Conservation (phyloP, 148 eudicot species). For the Arctostaphylos glauca region DNA sequence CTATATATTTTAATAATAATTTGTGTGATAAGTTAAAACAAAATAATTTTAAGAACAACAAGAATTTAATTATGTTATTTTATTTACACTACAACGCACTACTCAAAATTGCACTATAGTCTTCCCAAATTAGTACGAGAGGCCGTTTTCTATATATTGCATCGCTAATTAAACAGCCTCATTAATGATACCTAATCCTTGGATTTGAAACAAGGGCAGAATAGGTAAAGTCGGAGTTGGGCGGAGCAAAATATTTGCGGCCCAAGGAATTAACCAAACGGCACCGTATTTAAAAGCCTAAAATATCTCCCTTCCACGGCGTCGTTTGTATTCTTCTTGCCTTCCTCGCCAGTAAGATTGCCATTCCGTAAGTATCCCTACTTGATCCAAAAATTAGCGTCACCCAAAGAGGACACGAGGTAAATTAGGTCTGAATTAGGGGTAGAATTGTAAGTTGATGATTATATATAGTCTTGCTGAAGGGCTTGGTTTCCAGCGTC, state of each 20-base stretch:
- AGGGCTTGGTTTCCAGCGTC: constrained; percentile 2
- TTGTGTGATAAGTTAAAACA: no score
- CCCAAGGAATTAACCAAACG: background rate
- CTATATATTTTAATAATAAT: no score
- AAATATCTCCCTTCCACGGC: background rate
- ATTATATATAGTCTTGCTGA: background rate
- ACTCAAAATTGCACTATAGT: no score
- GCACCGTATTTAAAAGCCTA: background rate
- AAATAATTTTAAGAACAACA: no score
- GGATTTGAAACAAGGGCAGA: background rate
- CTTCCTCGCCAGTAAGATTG: background rate
- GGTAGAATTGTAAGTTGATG: background rate
- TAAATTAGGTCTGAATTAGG: background rate
- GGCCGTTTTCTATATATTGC: no score
- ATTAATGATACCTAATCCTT: background rate
- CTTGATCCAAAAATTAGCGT: background rate
- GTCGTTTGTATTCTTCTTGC: background rate
- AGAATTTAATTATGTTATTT: no score
- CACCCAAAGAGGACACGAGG: background rate
- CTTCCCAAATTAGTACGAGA: no score
- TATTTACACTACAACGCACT: no score
- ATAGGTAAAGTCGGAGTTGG: background rate
- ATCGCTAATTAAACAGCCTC: background rate
- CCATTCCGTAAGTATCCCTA: background rate
- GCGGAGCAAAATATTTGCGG: background rate